Conservation (phyloP, 2,329 filamentous ascomycete genomes). For the Stemphylium beticola region DNA sequence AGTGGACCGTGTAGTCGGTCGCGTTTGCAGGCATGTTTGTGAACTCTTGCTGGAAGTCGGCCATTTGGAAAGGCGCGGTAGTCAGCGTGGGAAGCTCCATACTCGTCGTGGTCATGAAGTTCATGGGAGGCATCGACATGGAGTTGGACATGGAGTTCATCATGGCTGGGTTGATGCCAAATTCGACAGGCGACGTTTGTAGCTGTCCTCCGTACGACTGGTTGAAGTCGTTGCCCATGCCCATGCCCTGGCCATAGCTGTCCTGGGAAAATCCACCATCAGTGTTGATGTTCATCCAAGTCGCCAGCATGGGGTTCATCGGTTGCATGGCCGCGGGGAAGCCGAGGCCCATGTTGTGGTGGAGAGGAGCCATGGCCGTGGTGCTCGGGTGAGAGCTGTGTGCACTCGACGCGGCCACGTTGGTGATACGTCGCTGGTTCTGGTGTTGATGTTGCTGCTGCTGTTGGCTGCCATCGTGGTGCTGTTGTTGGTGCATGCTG, state of each 20-base stretch:
- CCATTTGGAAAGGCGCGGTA: constrained; percentile 48
- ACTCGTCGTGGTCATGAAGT: constrained; percentile 49
- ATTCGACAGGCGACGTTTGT: constrained; percentile 56
- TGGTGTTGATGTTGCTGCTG: constrained; percentile 30
- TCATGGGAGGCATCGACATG: constrained; percentile 16
- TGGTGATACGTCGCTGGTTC: constrained; percentile 37
- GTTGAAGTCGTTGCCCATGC: constrained; percentile 48
- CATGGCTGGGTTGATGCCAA: constrained; percentile 49
- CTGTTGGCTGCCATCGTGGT: constrained; percentile 18
- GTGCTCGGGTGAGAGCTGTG: constrained; percentile 31
- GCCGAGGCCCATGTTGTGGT: constrained; percentile 40
- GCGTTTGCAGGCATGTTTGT: constrained; percentile 59
- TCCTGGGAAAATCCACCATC: constrained; percentile 42
- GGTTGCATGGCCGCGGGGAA: constrained; percentile 44
- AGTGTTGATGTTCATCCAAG: constrained; percentile 54
- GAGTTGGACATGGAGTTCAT: constrained; percentile 18
- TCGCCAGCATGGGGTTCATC: constrained; percentile 45
- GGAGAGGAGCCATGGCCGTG: constrained; percentile 44
- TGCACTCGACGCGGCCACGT: constrained; percentile 31
- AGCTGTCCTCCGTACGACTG: constrained; percentile 50
- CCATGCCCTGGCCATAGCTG: constrained; percentile 30
- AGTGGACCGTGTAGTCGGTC: constrained; percentile 50
- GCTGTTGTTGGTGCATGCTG: constrained; percentile 38
- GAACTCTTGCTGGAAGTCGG: constrained; percentile 77
- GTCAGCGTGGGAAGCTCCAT: constrained; percentile 54